A percentile compares a stretch with the other conserved stretches of the same genome.
These are phyloP conservation scores for Malus fusca DNA, from an alignment of 306 rosid genomes.

Conservation along the genomic window DNA sequence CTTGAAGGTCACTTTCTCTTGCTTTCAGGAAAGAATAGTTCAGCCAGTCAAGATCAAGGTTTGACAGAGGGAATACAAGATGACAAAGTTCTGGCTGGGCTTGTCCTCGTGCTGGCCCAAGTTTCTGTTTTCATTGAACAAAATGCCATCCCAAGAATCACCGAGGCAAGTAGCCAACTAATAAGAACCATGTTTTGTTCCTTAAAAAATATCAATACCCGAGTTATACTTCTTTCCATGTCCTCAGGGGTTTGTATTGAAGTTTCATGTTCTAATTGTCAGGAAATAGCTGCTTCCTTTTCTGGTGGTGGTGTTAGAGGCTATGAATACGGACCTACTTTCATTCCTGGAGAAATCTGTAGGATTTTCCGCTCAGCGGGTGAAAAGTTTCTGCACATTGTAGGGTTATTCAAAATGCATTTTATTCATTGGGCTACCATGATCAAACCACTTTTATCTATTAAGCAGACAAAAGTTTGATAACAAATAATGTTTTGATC, in stretches of 20 bases:
- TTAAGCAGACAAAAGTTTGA: background rate
- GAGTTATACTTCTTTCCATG: constrained; percentile 15
- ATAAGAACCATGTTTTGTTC: constrained; percentile 12
- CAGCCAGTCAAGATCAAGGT: constrained; percentile 45
- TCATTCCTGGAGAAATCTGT: constrained; percentile 81
- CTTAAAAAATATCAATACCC: constrained; percentile 11
- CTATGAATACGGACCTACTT: constrained; percentile 73
- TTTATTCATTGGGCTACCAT: background rate
- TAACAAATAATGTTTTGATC: background rate
- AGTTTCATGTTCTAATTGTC: constrained; percentile 29
- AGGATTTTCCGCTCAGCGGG: constrained; percentile 68
- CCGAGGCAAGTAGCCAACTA: constrained; percentile 58
- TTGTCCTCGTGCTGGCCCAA: constrained; percentile 80
- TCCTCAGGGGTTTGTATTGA: constrained; percentile 17
- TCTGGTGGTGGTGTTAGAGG: constrained; percentile 74
- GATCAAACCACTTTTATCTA: background rate
- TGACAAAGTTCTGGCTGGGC: constrained; percentile 69
- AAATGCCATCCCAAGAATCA: constrained; percentile 78
- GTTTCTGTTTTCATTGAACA: constrained; percentile 82
- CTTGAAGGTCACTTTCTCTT: constrained; percentile 61
- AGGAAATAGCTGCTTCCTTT: constrained; percentile 86
- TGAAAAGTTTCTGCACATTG: constrained; percentile 79
- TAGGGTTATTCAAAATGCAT: constrained; percentile 15
- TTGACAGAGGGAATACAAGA: constrained; percentile 54
- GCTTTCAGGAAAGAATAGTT: constrained; percentile 56